These are phyloP conservation scores for Glonium stellatum DNA, from an alignment of 495 filamentous ascomycete genomes.

Conservation along the genomic window DNA sequence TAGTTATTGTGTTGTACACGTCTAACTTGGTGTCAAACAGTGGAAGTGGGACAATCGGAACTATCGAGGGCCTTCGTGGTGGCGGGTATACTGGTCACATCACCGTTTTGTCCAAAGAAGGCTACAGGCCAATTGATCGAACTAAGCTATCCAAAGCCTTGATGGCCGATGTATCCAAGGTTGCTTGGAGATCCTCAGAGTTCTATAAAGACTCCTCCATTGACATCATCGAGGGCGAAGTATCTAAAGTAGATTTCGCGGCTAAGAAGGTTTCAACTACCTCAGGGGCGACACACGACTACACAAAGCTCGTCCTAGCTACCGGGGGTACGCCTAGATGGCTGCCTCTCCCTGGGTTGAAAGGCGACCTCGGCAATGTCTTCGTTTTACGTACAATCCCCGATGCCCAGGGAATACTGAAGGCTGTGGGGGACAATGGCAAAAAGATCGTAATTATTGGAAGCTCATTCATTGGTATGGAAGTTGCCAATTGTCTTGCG, in stretches of 20 bases:
- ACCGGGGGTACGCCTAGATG: slow-evolving; percentile 73
- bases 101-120: slow-evolving; percentile 78
- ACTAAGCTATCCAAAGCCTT: slow-evolving; percentile 94
- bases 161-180: slow-evolving; percentile 71
- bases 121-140: slow-evolving; percentile 79
- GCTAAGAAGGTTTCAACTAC: slow-evolving; percentile 65
- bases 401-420: slow-evolving; percentile 67
- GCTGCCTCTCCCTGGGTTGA: slow-evolving; percentile 80
- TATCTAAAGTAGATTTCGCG: slow-evolving; percentile 67
- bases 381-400: slow-evolving; percentile 71
- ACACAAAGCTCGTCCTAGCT: slow-evolving; percentile 83
- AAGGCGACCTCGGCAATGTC: slow-evolving; percentile 70
- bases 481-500: slow-evolving; percentile 72
- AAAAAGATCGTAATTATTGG: slow-evolving; percentile 93
- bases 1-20: not conserved
- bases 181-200: slow-evolving; percentile 62
- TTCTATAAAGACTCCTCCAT: slow-evolving; percentile 75
- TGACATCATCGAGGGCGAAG: slow-evolving; percentile 65
- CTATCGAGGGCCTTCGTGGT: slow-evolving; percentile 72
- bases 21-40: slow-evolving; percentile 30
- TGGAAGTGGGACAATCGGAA: slow-evolving; percentile 74
- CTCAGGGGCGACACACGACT: slow-evolving; percentile 60
- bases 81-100: slow-evolving; percentile 74
- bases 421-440: slow-evolving; percentile 70
- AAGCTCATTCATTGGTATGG: slow-evolving; percentile 93